Evolutionary conservation across 1,284 basidiomycete genomes (phyloP), one percentile per base, ranked within the genome.

Genomic region (Neotropicomus parvogracilis): DNA sequence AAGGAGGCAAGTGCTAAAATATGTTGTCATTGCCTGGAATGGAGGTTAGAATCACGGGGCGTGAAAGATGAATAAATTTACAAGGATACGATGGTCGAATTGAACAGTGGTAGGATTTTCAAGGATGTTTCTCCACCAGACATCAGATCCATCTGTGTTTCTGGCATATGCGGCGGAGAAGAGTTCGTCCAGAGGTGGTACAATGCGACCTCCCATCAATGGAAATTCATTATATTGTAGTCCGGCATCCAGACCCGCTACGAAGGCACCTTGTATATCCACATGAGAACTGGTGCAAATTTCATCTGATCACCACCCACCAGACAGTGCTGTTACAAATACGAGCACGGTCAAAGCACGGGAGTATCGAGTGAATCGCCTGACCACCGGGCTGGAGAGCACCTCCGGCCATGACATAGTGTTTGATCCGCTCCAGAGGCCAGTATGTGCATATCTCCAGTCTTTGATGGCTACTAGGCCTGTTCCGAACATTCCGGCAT

Each of bases 61-160:
- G 13, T 12, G 6, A 11, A 21, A 14, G 32, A 48, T 6, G n/a
- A 14, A 20, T 24, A 50, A 45, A 66, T 86, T 67, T 59, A 91
- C 94, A 40, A 99, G 77, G 38, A 94, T 75, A 32, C 97, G 85
- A 68, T 99, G 97, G 65, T 99, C 83, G 60, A 98, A 95, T 68
- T 99, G 97, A 9, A 95, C 95, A 0, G 97, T 97, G 9, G 91
- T 95, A 4, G 97, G 97, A 66, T 99, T 99, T 70, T 98, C 95
- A 54, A 97, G 83, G 43, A 98, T 75, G 68, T 98, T 99, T 50
- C 95, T 77, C 88, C 92, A 91, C 83, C 88, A 94, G 13, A 81
- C 63, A 62, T 95, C 91, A 5, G 80, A 81, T 54, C 78, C 74
- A 63, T 91, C 88, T 0, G 68, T 59, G 32, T 64, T 77, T 68